These are phyloP conservation scores for Vanrija sp. DNA, from an alignment of 1,284 basidiomycete species.

Conservation along the genomic window DNA sequence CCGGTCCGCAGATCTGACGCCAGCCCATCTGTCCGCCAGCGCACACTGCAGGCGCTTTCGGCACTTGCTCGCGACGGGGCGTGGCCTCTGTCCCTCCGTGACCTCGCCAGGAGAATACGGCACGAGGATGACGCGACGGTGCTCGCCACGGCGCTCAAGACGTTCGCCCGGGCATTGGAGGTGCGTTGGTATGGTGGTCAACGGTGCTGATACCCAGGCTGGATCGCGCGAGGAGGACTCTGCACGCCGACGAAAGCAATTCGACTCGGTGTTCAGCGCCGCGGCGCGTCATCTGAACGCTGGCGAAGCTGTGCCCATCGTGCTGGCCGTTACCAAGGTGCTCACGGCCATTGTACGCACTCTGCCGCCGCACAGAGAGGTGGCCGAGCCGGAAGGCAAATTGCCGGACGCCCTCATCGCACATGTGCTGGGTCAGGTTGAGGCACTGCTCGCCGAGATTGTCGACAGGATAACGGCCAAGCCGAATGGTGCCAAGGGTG, in stretches of 20 bases:
- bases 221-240: constrained; percentile 7
- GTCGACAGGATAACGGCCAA: background rate
- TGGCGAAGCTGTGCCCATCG: constrained; percentile 2
- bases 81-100: constrained; percentile 1
- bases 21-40: constrained; percentile 32
- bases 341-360: constrained; percentile 3
- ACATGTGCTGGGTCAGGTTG: background rate
- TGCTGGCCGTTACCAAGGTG: constrained; percentile 1
- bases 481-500: constrained; percentile 4
- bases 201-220: constrained; percentile 2
- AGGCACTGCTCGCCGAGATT: constrained; percentile 5
- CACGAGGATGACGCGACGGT: constrained; percentile 23
- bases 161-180: constrained; percentile 24
- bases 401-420: background rate
- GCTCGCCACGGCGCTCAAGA: constrained; percentile 13
- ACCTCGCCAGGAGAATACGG: constrained; percentile 4
- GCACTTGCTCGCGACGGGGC: constrained; percentile 13
- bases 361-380: background rate
- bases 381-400: background rate
- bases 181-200: constrained; percentile 7
- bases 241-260: constrained; percentile 6
- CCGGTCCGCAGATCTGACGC: background rate
- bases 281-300: constrained; percentile 6
- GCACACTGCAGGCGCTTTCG: constrained; percentile 26
- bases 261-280: constrained; percentile 8